These are phyloP conservation scores for Venturia aucupariae DNA, from an alignment of 2,329 filamentous ascomycete genomes.

Conservation along the genomic window DNA sequence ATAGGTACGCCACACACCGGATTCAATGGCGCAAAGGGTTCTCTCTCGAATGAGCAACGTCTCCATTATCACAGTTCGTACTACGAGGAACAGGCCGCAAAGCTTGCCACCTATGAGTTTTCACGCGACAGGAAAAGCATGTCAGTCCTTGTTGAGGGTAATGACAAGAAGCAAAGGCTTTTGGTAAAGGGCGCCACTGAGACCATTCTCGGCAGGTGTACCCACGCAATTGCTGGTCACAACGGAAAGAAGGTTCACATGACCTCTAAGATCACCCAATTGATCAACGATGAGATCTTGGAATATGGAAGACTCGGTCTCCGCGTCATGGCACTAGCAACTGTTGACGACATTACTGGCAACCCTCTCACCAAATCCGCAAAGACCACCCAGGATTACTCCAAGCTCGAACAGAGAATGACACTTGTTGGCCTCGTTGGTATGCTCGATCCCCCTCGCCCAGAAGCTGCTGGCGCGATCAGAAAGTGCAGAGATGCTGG, in stretches of 20 bases:
- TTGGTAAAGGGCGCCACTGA: constrained; percentile 96
- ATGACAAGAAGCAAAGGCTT: constrained; percentile 56
- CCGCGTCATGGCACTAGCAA: constrained; percentile 88
- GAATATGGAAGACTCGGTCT: constrained; percentile 89
- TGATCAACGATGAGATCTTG: constrained; percentile 71
- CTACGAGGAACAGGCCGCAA: constrained; percentile 68
- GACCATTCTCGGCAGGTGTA: constrained; percentile 86
- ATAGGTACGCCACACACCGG: constrained; percentile 68
- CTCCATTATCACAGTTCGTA: constrained; percentile 75
- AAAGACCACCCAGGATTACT: constrained; percentile 75
- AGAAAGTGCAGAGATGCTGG: constrained; percentile 83
- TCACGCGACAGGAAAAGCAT: constrained; percentile 98
- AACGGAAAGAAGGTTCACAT: constrained; percentile 70
- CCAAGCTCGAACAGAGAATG: constrained; percentile 83
- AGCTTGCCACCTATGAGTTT: constrained; percentile 88
- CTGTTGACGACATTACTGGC: constrained; percentile 63
- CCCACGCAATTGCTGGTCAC: constrained; percentile 66
- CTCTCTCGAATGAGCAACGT: constrained; percentile 46
- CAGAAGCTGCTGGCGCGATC: constrained; percentile 81
- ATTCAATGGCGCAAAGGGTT: constrained; percentile 43
- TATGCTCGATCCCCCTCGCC: constrained; percentile 93
- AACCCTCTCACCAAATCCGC: constrained; percentile 64
- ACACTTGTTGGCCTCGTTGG: constrained; percentile 88
- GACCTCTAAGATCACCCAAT: constrained; percentile 55
- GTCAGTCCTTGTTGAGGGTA: constrained; percentile 71